phyloP scores from a whole-genome alignment of 2,329 filamentous ascomycete species.

The Onygenales sp. region DNA sequence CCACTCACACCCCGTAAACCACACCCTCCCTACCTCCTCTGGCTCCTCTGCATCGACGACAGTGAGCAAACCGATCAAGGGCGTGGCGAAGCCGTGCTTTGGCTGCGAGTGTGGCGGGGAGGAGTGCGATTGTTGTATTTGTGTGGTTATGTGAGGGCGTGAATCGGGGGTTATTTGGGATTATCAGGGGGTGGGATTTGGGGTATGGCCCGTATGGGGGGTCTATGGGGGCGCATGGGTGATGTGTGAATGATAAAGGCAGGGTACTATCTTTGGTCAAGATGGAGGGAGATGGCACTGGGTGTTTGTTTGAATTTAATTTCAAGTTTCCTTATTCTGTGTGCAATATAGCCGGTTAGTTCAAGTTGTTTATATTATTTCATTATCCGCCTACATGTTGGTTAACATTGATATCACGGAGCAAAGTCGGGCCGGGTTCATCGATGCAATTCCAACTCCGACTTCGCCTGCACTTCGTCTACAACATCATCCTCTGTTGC shows the following conservation, averaged over 20 bases:
- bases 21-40: constrained; percentile 24
- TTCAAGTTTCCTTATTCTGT: no score
- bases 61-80: constrained; percentile 29
- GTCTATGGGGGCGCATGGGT: no score
- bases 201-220: background rate
- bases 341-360: no score
- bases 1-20: constrained; percentile 19
- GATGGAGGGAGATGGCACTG: no score
- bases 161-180: background rate
- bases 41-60: constrained; percentile 23
- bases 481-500: no score
- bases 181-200: background rate
- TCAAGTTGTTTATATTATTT: no score
- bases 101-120: constrained; percentile 33
- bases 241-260: background rate
- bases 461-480: no score
- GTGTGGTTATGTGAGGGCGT: constrained; percentile 28
- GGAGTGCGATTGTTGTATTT: constrained; percentile 33
- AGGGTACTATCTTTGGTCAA: background rate
- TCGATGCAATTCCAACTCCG: no score
- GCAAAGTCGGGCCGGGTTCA: no score
- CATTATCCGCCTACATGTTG: no score
- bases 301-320: no score
- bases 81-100: constrained; percentile 31
- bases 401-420: no score